A percentile compares a stretch with the other conserved stretches of the same genome.
These are phyloP conservation scores for Verbena officinalis DNA, from an alignment of 257 asterid genomes.

Conservation along the genomic window DNA sequence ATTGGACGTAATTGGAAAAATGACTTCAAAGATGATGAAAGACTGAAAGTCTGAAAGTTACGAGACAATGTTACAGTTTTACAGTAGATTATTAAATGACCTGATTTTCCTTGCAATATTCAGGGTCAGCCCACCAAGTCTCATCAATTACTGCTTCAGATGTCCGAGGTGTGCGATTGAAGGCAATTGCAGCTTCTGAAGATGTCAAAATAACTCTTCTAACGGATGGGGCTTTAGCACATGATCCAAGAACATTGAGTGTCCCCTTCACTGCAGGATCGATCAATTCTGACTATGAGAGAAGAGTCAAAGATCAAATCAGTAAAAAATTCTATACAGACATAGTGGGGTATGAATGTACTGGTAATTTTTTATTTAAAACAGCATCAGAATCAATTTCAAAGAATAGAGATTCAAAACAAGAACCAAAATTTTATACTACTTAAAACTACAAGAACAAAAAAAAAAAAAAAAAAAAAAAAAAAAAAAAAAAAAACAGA, in stretches of 20 bases:
- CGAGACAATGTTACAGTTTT: too few relatives aligned
- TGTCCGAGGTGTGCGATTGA: constrained; percentile 52
- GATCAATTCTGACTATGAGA: constrained; percentile 55
- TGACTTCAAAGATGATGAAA: too few relatives aligned
- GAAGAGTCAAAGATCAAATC: constrained; percentile 21
- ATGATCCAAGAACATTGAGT: constrained; percentile 62
- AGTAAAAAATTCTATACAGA: constrained; percentile 1
- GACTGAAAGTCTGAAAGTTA: too few relatives aligned
- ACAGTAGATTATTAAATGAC: too few relatives aligned
- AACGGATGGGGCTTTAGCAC: constrained; percentile 54
- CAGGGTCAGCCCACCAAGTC: constrained; percentile 55
- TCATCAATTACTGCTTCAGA: constrained; percentile 69
- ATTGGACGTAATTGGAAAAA: too few relatives aligned
- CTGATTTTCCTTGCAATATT: constrained; percentile 48
- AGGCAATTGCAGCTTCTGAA: constrained; percentile 59
- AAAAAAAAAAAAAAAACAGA: not conserved
- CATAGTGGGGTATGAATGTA: too few relatives aligned
- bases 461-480: not conserved
- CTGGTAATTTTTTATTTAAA: too few relatives aligned
- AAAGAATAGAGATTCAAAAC: too few relatives aligned
- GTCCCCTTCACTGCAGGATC: constrained; percentile 84
- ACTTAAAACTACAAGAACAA: too few relatives aligned
- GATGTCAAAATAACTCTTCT: constrained; percentile 70
- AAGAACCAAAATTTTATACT: not conserved
- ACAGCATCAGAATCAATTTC: too few relatives aligned